Evolutionary conservation across 805 yeast genomes (phyloP), one percentile per base, ranked within the genome.

Genomic region (Deakozyma indianensis): DNA sequence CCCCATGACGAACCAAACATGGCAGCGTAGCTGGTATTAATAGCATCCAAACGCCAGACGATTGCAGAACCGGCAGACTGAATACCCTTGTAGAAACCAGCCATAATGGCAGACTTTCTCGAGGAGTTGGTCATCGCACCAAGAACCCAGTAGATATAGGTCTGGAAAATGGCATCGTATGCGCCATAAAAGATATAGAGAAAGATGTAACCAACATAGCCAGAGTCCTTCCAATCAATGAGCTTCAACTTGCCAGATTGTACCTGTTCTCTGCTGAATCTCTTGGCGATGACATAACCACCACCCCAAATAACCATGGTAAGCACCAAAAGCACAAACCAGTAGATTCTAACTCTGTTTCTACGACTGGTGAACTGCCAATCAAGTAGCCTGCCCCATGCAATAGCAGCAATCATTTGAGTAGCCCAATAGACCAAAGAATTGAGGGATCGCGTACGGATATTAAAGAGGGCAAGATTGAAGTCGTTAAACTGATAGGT

Each of bases 51-150:
- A 52, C 77, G 62, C 81, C 80, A 78, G 15, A 70, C 71, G 42
- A 77, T 65, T 21, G 77, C 82, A 15, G 77, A 75, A 56, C 79
- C 80, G 9, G 80, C 81, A 38, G 77, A 70, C 61, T 77, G 83
- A 48, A 78, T 59, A 47, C 78, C 75, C 64, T 78, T 78, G 64
- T 76, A 77, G 58, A 73, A 73, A 35, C 80, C 80, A 18, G 78
- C 77, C 53, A 74, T 73, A 47, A 76, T 58, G 23, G 79, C 75
- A 35, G 67, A 63, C 58, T 70, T 73, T 61, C 74, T 69, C 24
- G 78, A 70, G 53, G 73, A 70, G 57, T 77, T 77, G 46, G 80
- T 68, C 47, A 77, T 57, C 40, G 78, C 69, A 41, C 83, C 82
- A 64, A 78, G 63, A 40, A 71, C 51, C 78, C 80, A 77, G 61